phyloP scores from a whole-genome alignment of 345 rosid genomes.

The Aegle marmelos region DNA sequence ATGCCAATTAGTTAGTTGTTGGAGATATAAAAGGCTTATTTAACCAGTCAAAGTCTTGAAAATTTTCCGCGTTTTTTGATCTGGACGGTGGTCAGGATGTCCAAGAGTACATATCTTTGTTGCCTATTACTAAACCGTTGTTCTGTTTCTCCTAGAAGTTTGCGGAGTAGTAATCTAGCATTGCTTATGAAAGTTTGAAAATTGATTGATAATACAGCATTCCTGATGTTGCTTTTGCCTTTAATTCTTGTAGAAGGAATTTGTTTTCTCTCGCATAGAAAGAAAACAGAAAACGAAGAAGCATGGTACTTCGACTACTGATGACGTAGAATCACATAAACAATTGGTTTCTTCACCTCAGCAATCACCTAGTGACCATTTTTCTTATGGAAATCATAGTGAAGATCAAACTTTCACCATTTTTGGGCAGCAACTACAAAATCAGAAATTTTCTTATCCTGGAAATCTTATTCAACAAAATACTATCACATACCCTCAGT shows the following conservation, averaged over 20 bases:
- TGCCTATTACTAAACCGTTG: not conserved
- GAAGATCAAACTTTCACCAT: not conserved
- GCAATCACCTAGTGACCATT: not conserved
- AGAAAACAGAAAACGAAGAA: not conserved
- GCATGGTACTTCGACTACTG: not conserved
- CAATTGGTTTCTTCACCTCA: not conserved
- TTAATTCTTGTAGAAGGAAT: slow-evolving; percentile 5
- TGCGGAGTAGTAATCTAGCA: not conserved
- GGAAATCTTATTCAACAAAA: not conserved
- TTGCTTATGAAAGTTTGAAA: not conserved
- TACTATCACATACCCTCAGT: not conserved
- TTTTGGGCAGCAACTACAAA: not conserved
- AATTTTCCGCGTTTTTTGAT: not conserved
- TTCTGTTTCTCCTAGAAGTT: too few species aligned
- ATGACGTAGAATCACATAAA: not conserved
- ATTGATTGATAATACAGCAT: not conserved
- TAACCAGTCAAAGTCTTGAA: not conserved
- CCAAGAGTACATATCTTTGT: too few species aligned
- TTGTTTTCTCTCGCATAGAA: not conserved
- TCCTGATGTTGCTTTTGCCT: not conserved
- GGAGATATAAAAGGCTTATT: not conserved
- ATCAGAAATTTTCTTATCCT: not conserved
- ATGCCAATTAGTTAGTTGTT: too few species aligned
- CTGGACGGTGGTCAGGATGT: too few species aligned
- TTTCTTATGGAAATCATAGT: not conserved